Conservation (phyloP, 2,329 filamentous ascomycete genomes). For the Helicocarpus griseus region DNA sequence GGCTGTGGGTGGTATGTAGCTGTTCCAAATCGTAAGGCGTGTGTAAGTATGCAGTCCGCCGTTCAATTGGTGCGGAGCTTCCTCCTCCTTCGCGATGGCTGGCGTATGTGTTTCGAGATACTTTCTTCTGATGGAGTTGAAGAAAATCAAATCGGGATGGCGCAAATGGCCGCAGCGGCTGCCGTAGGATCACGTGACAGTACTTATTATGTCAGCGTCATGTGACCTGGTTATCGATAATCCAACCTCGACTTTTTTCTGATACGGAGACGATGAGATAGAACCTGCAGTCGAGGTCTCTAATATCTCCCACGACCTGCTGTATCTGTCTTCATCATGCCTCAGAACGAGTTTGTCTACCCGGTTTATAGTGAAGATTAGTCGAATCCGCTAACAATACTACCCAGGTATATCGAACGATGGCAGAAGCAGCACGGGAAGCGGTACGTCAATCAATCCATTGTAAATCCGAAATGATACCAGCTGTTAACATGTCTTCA, state of each 20-base stretch:
- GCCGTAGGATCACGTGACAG: constrained; percentile 23
- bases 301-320: not conserved
- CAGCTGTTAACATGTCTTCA: constrained; percentile 24
- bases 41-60: not conserved
- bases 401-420: constrained; percentile 57
- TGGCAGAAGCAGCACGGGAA: constrained; percentile 58
- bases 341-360: constrained; percentile 36
- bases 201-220: not conserved
- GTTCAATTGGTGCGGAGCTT: constrained; percentile 1
- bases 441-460: constrained; percentile 21
- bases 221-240: constrained; percentile 1
- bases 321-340: constrained; percentile 14
- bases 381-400: constrained; percentile 10
- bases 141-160: constrained; percentile 24
- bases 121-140: constrained; percentile 13
- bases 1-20: not conserved
- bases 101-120: constrained; percentile 1
- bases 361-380: constrained; percentile 11
- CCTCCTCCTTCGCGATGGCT: not conserved
- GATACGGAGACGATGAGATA: not conserved
- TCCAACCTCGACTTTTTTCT: constrained; percentile 7
- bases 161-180: constrained; percentile 20
- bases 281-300: not conserved
- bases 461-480: not conserved
- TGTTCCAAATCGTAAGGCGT: not conserved